Percentiles rank a stretch among this genome's conserved stretches.
Conservation (phyloP, 768 basidiomycete species). For the Pholiota conissans region DNA sequence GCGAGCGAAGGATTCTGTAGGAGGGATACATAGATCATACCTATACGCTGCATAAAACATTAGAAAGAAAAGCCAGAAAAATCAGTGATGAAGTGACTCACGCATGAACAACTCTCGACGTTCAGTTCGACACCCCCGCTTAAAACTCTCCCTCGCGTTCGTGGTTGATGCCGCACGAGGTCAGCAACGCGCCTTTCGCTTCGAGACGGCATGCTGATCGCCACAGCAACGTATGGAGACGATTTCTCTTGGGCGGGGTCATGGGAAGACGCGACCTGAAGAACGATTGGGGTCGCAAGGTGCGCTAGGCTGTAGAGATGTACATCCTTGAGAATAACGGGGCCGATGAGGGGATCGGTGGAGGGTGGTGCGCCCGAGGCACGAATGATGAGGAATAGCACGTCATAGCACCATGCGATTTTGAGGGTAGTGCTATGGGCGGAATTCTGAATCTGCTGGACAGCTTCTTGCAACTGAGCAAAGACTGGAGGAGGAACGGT, state of each 20-base stretch:
- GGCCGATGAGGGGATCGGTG: conserved; percentile 50
- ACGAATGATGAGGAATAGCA: conserved; percentile 74
- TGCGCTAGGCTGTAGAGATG: conserved; percentile 59
- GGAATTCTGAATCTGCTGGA: conserved; percentile 52
- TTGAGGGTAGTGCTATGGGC: conserved; percentile 58
- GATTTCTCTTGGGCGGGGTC: conserved; percentile 13
- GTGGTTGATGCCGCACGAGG: conserved; percentile 63
- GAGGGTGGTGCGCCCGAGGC: conserved; percentile 23
- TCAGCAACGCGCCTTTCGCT: conserved; percentile 68
- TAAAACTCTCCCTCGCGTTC: conserved; percentile 83
- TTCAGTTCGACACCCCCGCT: conserved; percentile 72
- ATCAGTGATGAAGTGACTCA: conserved; percentile 32
- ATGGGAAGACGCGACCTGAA: conserved; percentile 47
- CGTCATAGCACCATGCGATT: conserved; percentile 81
- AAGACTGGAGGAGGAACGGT: conserved; percentile 72
- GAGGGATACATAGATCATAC: conserved; percentile 83
- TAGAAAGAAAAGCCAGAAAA: neutral
- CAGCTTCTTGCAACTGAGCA: conserved; percentile 52
- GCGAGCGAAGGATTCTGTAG: conserved; percentile 53
- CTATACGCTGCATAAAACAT: conserved; percentile 65
- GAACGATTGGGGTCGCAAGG: conserved; percentile 63
- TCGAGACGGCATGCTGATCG: conserved; percentile 75
- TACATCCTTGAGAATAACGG: conserved; percentile 57
- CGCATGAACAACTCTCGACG: conserved; percentile 82
- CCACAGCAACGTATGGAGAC: conserved; percentile 60